A percentile compares a stretch with the other conserved stretches of the same genome.
Conservation (phyloP, 129 eudicot species). For the Flaveria linearis region DNA sequence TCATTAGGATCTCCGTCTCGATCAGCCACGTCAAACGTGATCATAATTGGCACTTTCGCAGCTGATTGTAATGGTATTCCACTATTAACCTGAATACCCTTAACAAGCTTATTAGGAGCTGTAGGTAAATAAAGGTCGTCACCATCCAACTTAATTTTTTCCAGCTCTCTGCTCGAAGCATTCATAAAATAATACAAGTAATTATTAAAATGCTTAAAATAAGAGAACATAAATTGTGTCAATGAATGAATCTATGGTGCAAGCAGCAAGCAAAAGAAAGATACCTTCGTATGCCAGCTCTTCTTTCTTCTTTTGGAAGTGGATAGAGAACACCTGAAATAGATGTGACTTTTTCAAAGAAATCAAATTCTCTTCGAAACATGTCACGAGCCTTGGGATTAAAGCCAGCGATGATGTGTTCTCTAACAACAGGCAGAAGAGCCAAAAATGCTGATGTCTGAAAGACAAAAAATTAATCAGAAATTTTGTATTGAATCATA, state of each 20-base stretch:
- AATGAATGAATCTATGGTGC: not conserved
- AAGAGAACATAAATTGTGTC: conserved; percentile 3
- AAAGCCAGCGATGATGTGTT: conserved; percentile 76
- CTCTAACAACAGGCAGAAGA: conserved; percentile 73
- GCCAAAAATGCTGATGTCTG: conserved; percentile 73
- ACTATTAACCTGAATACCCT: conserved; percentile 92
- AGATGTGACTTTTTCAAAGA: conserved; percentile 97
- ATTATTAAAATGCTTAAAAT: conserved; percentile 2
- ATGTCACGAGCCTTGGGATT: conserved; percentile 75
- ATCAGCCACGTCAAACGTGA: conserved; percentile 95
- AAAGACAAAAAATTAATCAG: conserved; percentile 10
- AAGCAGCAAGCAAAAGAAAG: conserved; percentile 15
- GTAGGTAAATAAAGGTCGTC: conserved; percentile 96
- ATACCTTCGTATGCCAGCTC: conserved; percentile 92
- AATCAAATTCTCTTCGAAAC: conserved; percentile 86
- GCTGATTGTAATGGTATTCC: conserved; percentile 99
- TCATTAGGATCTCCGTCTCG: conserved; percentile 66
- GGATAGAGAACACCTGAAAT: conserved; percentile 91
- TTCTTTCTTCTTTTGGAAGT: conserved; percentile 94
- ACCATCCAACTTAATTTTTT: conserved; percentile 77
- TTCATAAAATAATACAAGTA: not conserved
- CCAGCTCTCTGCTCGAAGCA: conserved; percentile 67
- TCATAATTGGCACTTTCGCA: conserved; percentile 99
- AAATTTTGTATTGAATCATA: not conserved
- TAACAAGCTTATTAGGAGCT: conserved; percentile 85